phyloP scores from a whole-genome alignment of 345 rosid species.

The Heritiera littoralis region DNA sequence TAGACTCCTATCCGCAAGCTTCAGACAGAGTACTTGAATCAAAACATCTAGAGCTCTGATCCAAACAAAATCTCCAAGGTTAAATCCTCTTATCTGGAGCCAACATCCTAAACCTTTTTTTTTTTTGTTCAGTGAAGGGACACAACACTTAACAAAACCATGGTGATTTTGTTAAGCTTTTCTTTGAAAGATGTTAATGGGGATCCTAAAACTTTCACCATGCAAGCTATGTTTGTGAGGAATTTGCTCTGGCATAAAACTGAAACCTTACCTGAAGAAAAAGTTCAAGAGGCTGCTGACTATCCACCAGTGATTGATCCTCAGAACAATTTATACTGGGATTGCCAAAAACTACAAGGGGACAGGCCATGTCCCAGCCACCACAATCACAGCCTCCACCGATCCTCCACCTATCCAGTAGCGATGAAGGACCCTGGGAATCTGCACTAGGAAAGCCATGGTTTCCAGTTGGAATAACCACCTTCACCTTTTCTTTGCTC shows the following conservation, averaged over 20 bases:
- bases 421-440: conserved; percentile 63
- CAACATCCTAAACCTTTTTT: neutral
- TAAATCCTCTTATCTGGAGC: neutral
- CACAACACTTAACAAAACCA: too few species aligned
- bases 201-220: neutral
- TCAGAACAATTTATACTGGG: conserved; percentile 46
- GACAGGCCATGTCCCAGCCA: conserved; percentile 99
- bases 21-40: neutral
- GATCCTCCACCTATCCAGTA: conserved; percentile 83
- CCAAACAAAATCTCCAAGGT: neutral
- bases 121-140: too few species aligned
- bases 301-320: conserved; percentile 49
- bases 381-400: conserved; percentile 99
- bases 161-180: too few species aligned
- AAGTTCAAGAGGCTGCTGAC: conserved; percentile 59
- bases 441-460: conserved; percentile 71
- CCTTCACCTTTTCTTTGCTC: conserved; percentile 47
- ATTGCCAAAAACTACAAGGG: conserved; percentile 68
- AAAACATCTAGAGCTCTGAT: neutral
- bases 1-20: neutral
- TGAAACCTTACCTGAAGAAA: conserved; percentile 57
- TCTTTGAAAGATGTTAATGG: neutral
- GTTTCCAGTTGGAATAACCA: conserved; percentile 75
- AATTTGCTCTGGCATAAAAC: neutral
- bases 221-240: neutral